phyloP scores from a whole-genome alignment of 306 rosid species.

The Prunus persica region DNA sequence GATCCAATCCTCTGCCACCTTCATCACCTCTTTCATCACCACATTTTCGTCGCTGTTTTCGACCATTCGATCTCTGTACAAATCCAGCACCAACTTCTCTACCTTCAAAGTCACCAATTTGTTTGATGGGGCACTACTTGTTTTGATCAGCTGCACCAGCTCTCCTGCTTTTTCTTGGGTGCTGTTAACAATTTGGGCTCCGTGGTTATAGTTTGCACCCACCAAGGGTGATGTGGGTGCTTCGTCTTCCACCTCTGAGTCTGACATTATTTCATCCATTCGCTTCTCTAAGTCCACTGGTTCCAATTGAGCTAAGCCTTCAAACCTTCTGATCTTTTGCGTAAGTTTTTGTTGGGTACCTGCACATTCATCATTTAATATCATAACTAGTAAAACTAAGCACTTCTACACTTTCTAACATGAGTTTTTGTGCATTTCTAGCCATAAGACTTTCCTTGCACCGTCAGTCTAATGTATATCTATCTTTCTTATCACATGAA shows the following conservation, averaged over 20 bases:
- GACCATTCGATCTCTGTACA: slow-evolving; percentile 34
- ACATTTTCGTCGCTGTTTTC: slow-evolving; percentile 11
- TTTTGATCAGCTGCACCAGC: slow-evolving; percentile 31
- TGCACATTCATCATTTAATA: slow-evolving; percentile 9
- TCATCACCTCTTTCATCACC: slow-evolving; percentile 16
- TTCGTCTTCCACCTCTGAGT: slow-evolving; percentile 23
- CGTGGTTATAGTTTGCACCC: background rate
- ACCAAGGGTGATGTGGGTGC: background rate
- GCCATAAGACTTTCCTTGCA: too few species aligned
- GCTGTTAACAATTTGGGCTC: background rate
- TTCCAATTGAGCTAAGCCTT: slow-evolving; percentile 31
- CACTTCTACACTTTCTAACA: background rate
- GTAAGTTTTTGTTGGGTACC: slow-evolving; percentile 41
- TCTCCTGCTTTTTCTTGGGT: slow-evolving; percentile 25
- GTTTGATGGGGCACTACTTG: background rate
- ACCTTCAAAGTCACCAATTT: slow-evolving; percentile 10
- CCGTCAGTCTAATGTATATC: too few species aligned
- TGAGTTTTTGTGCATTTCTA: too few species aligned
- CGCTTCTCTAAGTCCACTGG: slow-evolving; percentile 52
- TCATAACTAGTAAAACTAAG: background rate
- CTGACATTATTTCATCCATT: slow-evolving; percentile 21
- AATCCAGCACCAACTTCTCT: slow-evolving; percentile 56
- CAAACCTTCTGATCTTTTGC: slow-evolving; percentile 41
- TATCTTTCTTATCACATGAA: background rate
- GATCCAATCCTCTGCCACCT: slow-evolving; percentile 55